Evolutionary conservation across 345 rosid genomes (phyloP).

Genomic region (Murraya koenigii): DNA sequence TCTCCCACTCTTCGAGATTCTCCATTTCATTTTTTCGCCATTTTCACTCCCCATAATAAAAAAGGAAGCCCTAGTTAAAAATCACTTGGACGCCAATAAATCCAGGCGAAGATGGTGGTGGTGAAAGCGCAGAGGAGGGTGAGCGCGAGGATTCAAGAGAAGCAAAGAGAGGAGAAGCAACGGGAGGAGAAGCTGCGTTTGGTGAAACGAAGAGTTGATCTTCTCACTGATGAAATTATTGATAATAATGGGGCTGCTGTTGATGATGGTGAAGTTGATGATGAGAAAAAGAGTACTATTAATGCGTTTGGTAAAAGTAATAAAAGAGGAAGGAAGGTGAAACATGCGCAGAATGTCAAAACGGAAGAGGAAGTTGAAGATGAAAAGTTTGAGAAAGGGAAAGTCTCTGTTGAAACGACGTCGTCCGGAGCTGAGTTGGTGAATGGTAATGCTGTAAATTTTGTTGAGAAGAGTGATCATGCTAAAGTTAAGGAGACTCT

Average conservation of each 20-base stretch:
- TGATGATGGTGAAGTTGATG: background rate
- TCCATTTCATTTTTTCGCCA: no score
- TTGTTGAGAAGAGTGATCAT: slow-evolving; percentile 44
- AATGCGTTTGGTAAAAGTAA: background rate
- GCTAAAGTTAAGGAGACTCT: slow-evolving; percentile 62
- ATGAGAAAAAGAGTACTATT: slow-evolving; percentile 8
- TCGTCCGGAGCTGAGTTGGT: background rate
- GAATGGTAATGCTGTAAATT: slow-evolving; percentile 2
- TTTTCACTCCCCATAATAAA: background rate
- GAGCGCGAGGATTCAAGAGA: slow-evolving; percentile 43
- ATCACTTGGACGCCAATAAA: background rate
- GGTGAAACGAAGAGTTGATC: slow-evolving; percentile 39
- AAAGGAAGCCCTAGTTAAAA: background rate
- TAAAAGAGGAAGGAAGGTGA: slow-evolving; percentile 2
- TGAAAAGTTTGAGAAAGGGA: background rate
- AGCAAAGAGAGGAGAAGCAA: slow-evolving; percentile 24
- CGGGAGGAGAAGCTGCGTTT: slow-evolving; percentile 49
- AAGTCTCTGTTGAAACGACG: background rate
- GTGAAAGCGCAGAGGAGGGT: slow-evolving; percentile 23
- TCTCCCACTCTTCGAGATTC: no score
- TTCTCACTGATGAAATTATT: slow-evolving; percentile 1
- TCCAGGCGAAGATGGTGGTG: background rate
- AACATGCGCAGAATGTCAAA: slow-evolving; percentile 16
- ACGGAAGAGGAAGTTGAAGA: background rate
- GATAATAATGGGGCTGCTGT: background rate